These are phyloP conservation scores for Nidula microcarpa DNA, from an alignment of 768 basidiomycete genomes.

Conservation along the genomic window DNA sequence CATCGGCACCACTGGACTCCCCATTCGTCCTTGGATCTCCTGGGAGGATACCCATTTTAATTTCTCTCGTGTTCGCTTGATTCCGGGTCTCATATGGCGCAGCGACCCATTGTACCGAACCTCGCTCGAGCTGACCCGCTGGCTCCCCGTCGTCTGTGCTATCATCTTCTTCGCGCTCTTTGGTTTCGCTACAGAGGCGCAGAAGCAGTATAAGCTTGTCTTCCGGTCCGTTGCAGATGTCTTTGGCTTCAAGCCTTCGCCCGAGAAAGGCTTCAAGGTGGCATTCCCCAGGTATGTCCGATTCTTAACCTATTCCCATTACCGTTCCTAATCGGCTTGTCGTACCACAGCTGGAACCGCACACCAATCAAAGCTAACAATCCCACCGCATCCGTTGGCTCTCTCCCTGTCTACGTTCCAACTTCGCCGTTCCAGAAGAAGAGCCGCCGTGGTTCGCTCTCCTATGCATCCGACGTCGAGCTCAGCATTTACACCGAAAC, in stretches of 20 bases:
- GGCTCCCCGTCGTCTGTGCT: constrained; percentile 27
- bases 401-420: neutral
- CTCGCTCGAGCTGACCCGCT: constrained; percentile 16
- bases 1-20: constrained; percentile 19
- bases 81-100: constrained; percentile 25
- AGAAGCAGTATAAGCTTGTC: constrained; percentile 30
- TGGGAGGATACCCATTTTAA: constrained; percentile 49
- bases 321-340: no score
- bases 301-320: neutral
- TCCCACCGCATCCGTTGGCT: neutral
- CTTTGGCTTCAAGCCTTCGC: constrained; percentile 1
- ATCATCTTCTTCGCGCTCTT: constrained; percentile 56
- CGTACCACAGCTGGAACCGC: no score
- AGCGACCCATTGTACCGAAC: neutral
- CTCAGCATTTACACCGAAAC: neutral
- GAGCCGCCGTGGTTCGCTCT: neutral
- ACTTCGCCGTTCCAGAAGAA: neutral
- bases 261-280: neutral
- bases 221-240: constrained; percentile 1
- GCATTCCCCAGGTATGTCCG: constrained; percentile 1
- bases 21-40: constrained; percentile 38
- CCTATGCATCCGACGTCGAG: neutral
- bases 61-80: constrained; percentile 32
- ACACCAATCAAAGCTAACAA: neutral
- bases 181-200: constrained; percentile 45